A percentile compares a stretch with the other conserved stretches of the same genome.
Evolutionary conservation across 2,329 filamentous ascomycete species (phyloP).

Genomic region (Stagonosporopsis tanaceti): DNA sequence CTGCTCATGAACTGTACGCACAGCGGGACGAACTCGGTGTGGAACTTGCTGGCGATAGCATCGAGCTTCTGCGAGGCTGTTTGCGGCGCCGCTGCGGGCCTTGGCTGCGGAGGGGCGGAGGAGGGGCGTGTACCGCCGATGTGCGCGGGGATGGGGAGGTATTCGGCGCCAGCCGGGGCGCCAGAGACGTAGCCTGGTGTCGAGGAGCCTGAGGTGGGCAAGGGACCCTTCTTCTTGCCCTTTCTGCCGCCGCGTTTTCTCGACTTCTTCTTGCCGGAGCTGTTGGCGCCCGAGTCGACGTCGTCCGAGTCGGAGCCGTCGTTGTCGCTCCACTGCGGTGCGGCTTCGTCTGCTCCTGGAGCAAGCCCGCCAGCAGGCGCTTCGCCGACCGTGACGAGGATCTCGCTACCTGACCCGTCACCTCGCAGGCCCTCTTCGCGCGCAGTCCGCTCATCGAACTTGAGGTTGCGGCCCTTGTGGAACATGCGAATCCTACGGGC

Average conservation of each 20-base stretch:
- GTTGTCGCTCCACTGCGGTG: constrained; percentile 42
- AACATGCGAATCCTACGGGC: constrained; percentile 69
- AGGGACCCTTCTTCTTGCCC: constrained; percentile 56
- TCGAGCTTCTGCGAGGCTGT: constrained; percentile 67
- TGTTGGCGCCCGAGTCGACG: constrained; percentile 39
- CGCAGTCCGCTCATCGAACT: constrained; percentile 66
- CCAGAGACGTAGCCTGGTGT: constrained; percentile 51
- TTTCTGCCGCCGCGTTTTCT: constrained; percentile 50
- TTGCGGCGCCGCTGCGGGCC: constrained; percentile 42
- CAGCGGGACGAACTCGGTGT: constrained; percentile 69
- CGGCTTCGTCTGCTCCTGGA: constrained; percentile 47
- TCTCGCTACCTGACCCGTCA: constrained; percentile 67
- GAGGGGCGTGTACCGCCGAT: constrained; percentile 45
- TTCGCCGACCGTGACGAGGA: constrained; percentile 66
- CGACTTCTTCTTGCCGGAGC: constrained; percentile 43
- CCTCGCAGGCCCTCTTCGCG: constrained; percentile 65
- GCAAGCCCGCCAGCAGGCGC: constrained; percentile 52
- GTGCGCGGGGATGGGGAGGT: constrained; percentile 48
- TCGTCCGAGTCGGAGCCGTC: constrained; percentile 52
- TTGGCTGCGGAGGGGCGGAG: constrained; percentile 47
- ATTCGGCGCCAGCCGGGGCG: constrained; percentile 45
- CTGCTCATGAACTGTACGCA: constrained; percentile 68
- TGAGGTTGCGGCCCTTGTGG: constrained; percentile 76
- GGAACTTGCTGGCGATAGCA: constrained; percentile 71
- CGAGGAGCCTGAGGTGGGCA: constrained; percentile 49